phyloP scores from a whole-genome alignment of 1,284 basidiomycete genomes.

The Limonomyces culmigenus region DNA sequence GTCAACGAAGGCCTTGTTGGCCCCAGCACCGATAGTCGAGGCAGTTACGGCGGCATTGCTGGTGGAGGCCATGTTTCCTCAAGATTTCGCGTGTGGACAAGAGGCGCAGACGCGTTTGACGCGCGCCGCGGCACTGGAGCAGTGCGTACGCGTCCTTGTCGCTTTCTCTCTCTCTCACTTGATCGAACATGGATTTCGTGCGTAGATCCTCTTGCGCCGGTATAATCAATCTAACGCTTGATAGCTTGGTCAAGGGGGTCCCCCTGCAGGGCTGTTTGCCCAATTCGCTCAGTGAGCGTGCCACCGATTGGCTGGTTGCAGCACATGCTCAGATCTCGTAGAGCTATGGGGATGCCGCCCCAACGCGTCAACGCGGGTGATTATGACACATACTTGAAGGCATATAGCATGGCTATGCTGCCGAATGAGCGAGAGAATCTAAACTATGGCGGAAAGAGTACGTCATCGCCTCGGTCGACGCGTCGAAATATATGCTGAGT shows the following conservation, averaged over 20 bases:
- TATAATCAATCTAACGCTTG: too few relatives aligned
- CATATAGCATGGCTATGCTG: slow-evolving; percentile 79
- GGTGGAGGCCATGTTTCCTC: slow-evolving; percentile 30
- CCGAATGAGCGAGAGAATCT: slow-evolving; percentile 74
- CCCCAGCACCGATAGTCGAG: slow-evolving; percentile 16
- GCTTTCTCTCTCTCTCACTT: too few relatives aligned
- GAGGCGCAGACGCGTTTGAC: too few relatives aligned
- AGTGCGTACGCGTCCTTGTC: too few relatives aligned
- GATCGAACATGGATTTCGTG: slow-evolving; percentile 42
- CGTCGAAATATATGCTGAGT: neutral
- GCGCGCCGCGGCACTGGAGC: too few relatives aligned
- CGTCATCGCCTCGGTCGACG: slow-evolving; percentile 18
- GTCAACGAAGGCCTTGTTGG: slow-evolving; percentile 71
- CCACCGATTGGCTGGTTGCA: too few relatives aligned
- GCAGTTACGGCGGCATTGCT: slow-evolving; percentile 17
- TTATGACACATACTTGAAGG: slow-evolving; percentile 73
- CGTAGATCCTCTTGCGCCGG: slow-evolving; percentile 14
- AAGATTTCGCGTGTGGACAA: too few relatives aligned
- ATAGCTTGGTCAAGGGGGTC: too few relatives aligned
- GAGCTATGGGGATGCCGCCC: too few relatives aligned
- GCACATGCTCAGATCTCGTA: too few relatives aligned
- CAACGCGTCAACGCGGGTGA: too few relatives aligned
- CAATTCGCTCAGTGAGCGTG: slow-evolving; percentile 55
- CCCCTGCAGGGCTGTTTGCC: slow-evolving; percentile 28
- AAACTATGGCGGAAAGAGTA: slow-evolving; percentile 95